Base-by-base conservation (phyloP, 164 flowering plant species). In the Magnolia changhungtana region DNA sequence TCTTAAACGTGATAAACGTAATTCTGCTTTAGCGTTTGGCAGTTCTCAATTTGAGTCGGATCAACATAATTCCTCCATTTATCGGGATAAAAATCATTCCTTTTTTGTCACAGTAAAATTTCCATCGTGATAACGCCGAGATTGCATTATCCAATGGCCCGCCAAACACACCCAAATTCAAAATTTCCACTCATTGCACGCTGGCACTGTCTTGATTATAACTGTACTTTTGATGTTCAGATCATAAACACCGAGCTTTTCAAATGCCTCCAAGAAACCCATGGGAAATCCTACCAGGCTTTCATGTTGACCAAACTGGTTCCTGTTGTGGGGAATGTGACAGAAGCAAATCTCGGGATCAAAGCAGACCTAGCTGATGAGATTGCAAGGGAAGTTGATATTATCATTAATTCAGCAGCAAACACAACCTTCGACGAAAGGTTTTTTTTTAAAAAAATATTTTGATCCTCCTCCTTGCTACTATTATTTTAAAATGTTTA, bases 381-480 rank as follows among this genome's bases (percentile, higher is more conserved):
- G 67, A 85, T 94, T 63, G 82, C 90, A 6, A 78, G 82, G 64
- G 91, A 91, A 68, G 92, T 96, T 7, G 92, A 96, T 69, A 74
- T 92, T 24, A 89, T 94, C 55, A 84, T 96, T 8, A 94, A 96
- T 63, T 94, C 97, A 27, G 96, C 99, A 8, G 98, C 98, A 13
- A 96, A 86, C 81, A 96, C 99, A 51, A 92, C 97, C 66, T 96
- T 96, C 66, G 95, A 94, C 76, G 98, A 94, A 83, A 92, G 99
- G 99, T 93, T 72, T 20, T 37, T 13, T 21, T 29, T 64, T 64
- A 72, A 20, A 51, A 4, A 49, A 51, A 7, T 9, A 52, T 52
- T 50, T 70, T 59, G 31, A 16, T 65, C 20, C 23, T 65, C 23
- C 27, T 65, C 68, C 10, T 23, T 24, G 20, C 68, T 24, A 8